phyloP scores from a whole-genome alignment of 768 basidiomycete genomes.

The Lactifluus hygrophoroides region DNA sequence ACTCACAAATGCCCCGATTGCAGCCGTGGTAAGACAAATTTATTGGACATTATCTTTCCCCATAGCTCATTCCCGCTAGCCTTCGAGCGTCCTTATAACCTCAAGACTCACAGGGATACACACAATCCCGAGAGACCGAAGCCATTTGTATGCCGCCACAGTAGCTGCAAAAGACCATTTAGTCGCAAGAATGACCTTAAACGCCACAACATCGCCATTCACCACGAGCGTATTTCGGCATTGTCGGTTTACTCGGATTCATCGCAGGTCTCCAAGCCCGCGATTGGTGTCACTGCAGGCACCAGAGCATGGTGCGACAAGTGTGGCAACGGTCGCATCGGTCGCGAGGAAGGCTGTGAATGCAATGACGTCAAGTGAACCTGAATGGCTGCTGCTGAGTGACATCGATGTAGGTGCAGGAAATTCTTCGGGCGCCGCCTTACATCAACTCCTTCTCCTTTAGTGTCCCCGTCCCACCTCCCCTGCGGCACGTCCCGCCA shows the following conservation, averaged over 20 bases:
- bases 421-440: neutral
- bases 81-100: constrained; percentile 88
- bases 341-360: constrained; percentile 21
- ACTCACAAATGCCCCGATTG: constrained; percentile 73
- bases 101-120: constrained; percentile 93
- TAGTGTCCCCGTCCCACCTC: neutral
- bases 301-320: constrained; percentile 17
- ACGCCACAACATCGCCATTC: constrained; percentile 80
- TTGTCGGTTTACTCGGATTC: constrained; percentile 21
- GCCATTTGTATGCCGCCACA: constrained; percentile 82
- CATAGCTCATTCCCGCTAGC: constrained; percentile 35
- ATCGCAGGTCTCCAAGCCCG: constrained; percentile 11
- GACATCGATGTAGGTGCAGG: too few relatives aligned
- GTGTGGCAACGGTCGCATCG: constrained; percentile 26
- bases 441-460: neutral
- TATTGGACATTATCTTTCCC: constrained; percentile 4
- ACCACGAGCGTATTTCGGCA: constrained; percentile 29
- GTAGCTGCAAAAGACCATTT: constrained; percentile 81
- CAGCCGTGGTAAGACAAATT: constrained; percentile 48
- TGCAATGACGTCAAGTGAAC: constrained; percentile 59
- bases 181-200: constrained; percentile 92
- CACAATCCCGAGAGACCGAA: constrained; percentile 90
- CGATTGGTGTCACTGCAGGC: constrained; percentile 15
- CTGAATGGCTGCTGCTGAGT: too few relatives aligned
- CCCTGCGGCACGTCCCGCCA: constrained; percentile 19